A percentile compares a stretch with the other conserved stretches of the same genome.
phyloP scores from a whole-genome alignment of 2,329 filamentous ascomycete species.

The Xylaria polymorpha region DNA sequence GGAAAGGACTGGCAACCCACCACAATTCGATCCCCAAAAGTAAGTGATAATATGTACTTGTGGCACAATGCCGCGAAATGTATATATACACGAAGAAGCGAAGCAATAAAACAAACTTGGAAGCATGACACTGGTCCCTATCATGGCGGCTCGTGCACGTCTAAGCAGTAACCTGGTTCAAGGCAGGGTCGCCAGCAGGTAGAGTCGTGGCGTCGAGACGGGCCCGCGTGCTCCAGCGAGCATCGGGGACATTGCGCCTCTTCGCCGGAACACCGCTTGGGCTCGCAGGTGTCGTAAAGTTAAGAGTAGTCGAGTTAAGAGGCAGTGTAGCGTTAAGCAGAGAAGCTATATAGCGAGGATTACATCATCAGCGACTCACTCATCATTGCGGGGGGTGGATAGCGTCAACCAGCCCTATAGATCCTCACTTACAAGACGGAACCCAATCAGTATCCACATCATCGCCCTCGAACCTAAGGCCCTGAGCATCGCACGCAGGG shows the following conservation, averaged over 20 bases:
- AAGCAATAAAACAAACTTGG: neutral
- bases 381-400: neutral
- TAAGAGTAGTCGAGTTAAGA: constrained; percentile 33
- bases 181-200: constrained; percentile 32
- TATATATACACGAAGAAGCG: constrained; percentile 35
- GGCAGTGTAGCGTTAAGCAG: constrained; percentile 40
- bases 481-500: constrained; percentile 36
- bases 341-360: constrained; percentile 26
- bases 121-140: neutral
- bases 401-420: neutral
- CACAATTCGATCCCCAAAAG: constrained; percentile 1
- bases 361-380: constrained; percentile 21
- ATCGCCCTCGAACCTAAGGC: constrained; percentile 32
- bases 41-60: constrained; percentile 22
- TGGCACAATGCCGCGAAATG: constrained; percentile 11
- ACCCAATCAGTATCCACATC: constrained; percentile 39
- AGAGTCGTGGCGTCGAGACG: constrained; percentile 37
- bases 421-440: constrained; percentile 38
- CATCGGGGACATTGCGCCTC: constrained; percentile 33
- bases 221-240: constrained; percentile 35
- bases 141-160: neutral
- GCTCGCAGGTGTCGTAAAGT: constrained; percentile 18
- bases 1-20: constrained; percentile 16
- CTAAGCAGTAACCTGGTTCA: constrained; percentile 32
- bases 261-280: constrained; percentile 17